Conservation (phyloP, 331 rosid species). For the Spiraea crenata region DNA sequence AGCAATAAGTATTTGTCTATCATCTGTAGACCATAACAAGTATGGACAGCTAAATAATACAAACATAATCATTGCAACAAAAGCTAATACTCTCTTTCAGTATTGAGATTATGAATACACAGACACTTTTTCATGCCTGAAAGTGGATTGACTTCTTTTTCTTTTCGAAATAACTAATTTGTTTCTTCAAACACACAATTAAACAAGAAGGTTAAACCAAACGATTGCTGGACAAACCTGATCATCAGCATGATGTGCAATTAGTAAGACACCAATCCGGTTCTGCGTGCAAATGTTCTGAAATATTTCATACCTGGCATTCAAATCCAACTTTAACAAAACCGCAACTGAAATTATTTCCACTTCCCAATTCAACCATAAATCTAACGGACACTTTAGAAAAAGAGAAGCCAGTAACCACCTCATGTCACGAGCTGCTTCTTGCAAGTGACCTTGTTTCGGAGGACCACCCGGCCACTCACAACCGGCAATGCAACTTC, state of each 20-base stretch:
- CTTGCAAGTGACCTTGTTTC: constrained; percentile 87
- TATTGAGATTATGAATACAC: not conserved
- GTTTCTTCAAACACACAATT: constrained; percentile 6
- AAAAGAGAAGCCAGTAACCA: constrained; percentile 14
- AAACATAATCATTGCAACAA: constrained; percentile 13
- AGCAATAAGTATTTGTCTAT: constrained; percentile 50
- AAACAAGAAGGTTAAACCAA: constrained; percentile 5
- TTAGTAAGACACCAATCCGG: constrained; percentile 60
- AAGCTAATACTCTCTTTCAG: constrained; percentile 20
- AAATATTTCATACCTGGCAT: constrained; percentile 65
- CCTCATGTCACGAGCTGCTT: constrained; percentile 98
- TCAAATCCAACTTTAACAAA: constrained; percentile 12
- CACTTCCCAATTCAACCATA: constrained; percentile 4
- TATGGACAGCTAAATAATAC: constrained; percentile 24
- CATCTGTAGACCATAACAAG: constrained; percentile 29
- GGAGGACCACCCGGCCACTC: constrained; percentile 85
- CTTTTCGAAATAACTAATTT: constrained; percentile 1
- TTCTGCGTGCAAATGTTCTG: constrained; percentile 67
- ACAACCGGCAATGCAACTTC: constrained; percentile 63
- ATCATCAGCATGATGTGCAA: constrained; percentile 95
- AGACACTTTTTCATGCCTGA: not conserved
- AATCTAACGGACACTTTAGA: constrained; percentile 28
- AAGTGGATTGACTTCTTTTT: constrained; percentile 21
- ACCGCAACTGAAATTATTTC: not conserved
- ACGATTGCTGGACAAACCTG: constrained; percentile 52